Conservation (phyloP, 108 stramenopile genomes). For the Parietichytrium sp. region DNA sequence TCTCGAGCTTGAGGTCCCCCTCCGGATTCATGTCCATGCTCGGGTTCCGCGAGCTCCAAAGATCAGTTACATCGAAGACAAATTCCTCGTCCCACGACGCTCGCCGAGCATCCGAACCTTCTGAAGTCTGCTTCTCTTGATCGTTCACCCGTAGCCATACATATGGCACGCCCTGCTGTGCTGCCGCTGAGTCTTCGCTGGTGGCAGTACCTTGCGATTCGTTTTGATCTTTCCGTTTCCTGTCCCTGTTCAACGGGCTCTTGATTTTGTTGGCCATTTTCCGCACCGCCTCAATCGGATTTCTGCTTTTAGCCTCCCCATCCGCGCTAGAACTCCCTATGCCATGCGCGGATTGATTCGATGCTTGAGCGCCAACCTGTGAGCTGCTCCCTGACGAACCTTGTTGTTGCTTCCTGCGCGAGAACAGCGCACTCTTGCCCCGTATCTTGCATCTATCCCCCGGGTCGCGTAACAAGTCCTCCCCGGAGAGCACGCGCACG, state of each 20-base stretch:
- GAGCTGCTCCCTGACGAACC: background rate
- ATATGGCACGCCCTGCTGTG: background rate
- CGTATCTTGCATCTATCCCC: constrained; percentile 1
- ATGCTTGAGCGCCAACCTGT: background rate
- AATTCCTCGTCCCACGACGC: constrained; percentile 32
- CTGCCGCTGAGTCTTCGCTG: background rate
- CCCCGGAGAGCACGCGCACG: background rate
- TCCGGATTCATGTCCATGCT: background rate
- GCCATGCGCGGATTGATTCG: background rate
- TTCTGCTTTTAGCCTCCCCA: background rate
- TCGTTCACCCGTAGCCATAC: constrained; percentile 9
- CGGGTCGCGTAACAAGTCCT: background rate
- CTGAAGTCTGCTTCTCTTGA: background rate
- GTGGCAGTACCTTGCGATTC: no score
- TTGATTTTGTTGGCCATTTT: background rate
- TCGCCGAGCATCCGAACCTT: background rate
- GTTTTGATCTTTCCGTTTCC: background rate
- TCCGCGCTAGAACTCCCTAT: background rate
- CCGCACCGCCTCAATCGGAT: background rate
- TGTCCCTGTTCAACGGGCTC: background rate
- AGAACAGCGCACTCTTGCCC: background rate
- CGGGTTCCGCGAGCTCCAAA: background rate
- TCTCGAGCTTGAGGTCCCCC: background rate
- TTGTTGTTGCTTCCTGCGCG: background rate
- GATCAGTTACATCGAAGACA: background rate